Conservation (phyloP, 176 grass and related monocot genomes). For the maize (Zea mays) region Zm-B73-REFERENCE-NAM-5.0 NC_050104.1:159822001-159822500, state of each 20-base stretch:
- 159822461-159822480: too few species aligned
- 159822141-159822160: background rate
- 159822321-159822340: background rate
- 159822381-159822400: too few species aligned
- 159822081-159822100: background rate
- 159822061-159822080: background rate
- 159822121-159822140: slow-evolving; percentile 8
- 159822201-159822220: background rate
- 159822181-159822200: background rate
- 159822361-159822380: background rate
- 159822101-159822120: background rate
- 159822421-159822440: background rate
- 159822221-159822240: background rate
- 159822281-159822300: background rate
- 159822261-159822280: background rate
- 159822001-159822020: background rate
- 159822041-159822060: background rate
- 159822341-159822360: background rate
- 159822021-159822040: background rate
- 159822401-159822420: too few species aligned
- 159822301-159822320: background rate
- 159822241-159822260: background rate
- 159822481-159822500: background rate
- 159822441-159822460: background rate
- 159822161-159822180: background rate